Conservation (phyloP, 2,329 filamentous ascomycete genomes). For the Sporothrix brasiliensis region DNA sequence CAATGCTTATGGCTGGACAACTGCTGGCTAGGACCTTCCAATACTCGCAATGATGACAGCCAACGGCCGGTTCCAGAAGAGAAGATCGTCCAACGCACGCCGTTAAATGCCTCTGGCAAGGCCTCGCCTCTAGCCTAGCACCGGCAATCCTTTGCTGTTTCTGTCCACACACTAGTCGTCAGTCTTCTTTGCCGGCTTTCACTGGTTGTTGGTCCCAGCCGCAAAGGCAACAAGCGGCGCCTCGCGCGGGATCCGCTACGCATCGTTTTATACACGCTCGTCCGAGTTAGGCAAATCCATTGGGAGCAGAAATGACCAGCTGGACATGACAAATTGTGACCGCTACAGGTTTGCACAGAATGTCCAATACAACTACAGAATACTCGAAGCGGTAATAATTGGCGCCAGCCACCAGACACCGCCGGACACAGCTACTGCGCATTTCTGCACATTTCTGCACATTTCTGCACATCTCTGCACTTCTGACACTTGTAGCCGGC, state of each 20-base stretch:
- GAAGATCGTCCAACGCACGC: conserved; percentile 18
- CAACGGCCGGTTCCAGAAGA: conserved; percentile 22
- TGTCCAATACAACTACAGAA: not conserved
- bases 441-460: no score
- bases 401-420: not conserved
- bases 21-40: not conserved
- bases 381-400: conserved; percentile 21
- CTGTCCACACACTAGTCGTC: not conserved
- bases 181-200: not conserved
- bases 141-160: conserved; percentile 12
- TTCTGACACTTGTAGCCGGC: not conserved
- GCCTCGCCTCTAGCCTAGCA: not conserved
- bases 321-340: conserved; percentile 11
- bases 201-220: not conserved
- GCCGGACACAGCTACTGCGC: no score
- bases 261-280: not conserved
- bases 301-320: not conserved
- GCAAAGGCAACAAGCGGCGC: conserved; percentile 4
- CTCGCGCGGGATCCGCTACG: not conserved
- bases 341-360: not conserved
- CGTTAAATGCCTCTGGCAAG: conserved; percentile 25
- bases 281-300: conserved; percentile 20
- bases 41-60: conserved; percentile 4
- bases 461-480: no score
- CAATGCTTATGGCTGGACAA: no score